Base-by-base conservation (phyloP, 2,329 filamentous ascomycete genomes). In the Purpureocillium takamizusanense region DNA sequence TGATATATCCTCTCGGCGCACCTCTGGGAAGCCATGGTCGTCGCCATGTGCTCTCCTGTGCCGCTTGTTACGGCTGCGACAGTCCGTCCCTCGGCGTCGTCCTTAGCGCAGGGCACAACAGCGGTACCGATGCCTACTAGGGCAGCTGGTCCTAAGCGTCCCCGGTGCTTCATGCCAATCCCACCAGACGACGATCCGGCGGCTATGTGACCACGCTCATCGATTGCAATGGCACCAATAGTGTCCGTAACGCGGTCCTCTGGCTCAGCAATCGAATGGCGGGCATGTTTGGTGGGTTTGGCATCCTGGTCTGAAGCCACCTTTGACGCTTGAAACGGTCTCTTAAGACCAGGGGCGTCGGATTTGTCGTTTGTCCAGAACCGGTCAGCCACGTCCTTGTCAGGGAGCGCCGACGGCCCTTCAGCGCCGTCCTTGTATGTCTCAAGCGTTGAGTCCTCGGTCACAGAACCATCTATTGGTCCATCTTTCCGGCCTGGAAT, bases 21-120 rank as follows among this genome's bases (percentile, higher is more conserved):
- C 39, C 83, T 81, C 42, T 83, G 81, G 7, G 92, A 89, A 10
- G 92, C 90, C 73, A 94, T 83, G 1, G 89, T 94, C 1, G 90
- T 95, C 28, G 88, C 86, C 84, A 98, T 98, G 57, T 98, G 92
- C 62, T 98, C 92, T 35, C 92, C 92, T 3, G 92, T 98, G 21
- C 92, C 92, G 55, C 87, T 95, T 30, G 88, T 94, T 16, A 95
- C 87, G 18, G 82, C 80, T 23, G 87, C 90, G 21, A 95, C 86
- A 33, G 74, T 78, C 7, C 78, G 72, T 33, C 71, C 67, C 3
- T 86, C 78, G 7, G 75, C 66, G 53, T 95, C 89, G 23, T 76
- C 71, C 2, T 75, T 67, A 44, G 88, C 78, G 18, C 71, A 68
- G 2, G 90, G 90, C n/a, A 95, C 76, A 21, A 98, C 83, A 28